Conservation (phyloP, 78 protist species). For the Bodo saltans region DNA sequence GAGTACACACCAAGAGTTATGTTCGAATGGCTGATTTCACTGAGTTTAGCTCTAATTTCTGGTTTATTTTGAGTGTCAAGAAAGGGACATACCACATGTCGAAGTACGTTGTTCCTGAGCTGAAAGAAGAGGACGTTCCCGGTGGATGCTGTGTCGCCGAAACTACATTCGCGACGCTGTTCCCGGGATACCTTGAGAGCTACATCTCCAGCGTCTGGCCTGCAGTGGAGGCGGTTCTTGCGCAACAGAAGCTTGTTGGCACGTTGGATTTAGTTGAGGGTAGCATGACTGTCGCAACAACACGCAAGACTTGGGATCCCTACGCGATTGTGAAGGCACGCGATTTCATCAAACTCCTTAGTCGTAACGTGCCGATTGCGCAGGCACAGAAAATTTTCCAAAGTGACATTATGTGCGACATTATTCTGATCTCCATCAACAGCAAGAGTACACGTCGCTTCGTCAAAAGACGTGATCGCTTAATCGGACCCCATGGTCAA, state of each 20-base stretch:
- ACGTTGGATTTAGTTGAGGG: constrained; percentile 90
- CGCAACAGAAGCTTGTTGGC: constrained; percentile 52
- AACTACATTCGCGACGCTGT: constrained; percentile 81
- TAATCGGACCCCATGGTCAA: constrained; percentile 94
- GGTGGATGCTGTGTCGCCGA: constrained; percentile 2
- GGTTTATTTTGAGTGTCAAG: neutral
- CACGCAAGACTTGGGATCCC: constrained; percentile 95
- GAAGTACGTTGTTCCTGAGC: neutral
- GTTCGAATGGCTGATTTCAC: neutral
- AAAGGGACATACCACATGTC: too few species aligned
- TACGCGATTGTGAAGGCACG: constrained; percentile 88
- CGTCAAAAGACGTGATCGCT: constrained; percentile 92
- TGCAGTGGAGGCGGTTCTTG: constrained; percentile 55
- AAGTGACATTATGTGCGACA: constrained; percentile 84
- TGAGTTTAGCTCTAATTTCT: neutral
- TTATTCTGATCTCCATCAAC: constrained; percentile 80
- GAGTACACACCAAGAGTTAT: neutral
- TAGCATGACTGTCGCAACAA: constrained; percentile 90
- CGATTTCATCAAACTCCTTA: constrained; percentile 84
- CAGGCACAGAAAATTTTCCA: constrained; percentile 71
- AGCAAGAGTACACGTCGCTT: constrained; percentile 84
- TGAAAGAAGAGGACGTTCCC: neutral
- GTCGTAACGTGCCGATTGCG: constrained; percentile 81
- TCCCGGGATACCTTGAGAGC: constrained; percentile 87
- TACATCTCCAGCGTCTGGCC: constrained; percentile 77